These are phyloP conservation scores for Lichtheimia corymbifera DNA, from an alignment of 371 early-diverging fungal species.

Conservation along the genomic window DNA sequence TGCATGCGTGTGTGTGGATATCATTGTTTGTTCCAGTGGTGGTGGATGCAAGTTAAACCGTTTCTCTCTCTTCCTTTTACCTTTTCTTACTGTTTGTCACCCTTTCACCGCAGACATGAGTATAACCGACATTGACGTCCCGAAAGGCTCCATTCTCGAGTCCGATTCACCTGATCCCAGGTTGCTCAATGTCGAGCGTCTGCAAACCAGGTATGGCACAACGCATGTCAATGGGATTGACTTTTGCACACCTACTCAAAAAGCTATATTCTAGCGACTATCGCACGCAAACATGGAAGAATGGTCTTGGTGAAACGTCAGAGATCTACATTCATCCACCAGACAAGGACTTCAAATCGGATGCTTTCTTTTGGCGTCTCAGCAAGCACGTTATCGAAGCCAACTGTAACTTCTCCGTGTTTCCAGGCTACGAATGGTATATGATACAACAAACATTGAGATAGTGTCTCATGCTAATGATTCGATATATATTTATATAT, in stretches of 20 bases:
- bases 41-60: too few relatives aligned
- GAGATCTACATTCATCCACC: slow-evolving; percentile 66
- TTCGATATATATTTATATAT: slow-evolving; percentile 14
- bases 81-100: too few relatives aligned
- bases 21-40: too few relatives aligned
- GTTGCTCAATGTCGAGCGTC: slow-evolving; percentile 19
- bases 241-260: too few relatives aligned
- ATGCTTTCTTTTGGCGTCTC: slow-evolving; percentile 67
- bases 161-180: slow-evolving; percentile 36
- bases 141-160: slow-evolving; percentile 33
- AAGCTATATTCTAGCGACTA: slow-evolving; percentile 24
- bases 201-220: slow-evolving; percentile 12
- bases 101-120: neutral
- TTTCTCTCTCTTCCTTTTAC: too few relatives aligned
- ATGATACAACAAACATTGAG: neutral
- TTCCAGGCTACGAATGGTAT: slow-evolving; percentile 65
- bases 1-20: too few relatives aligned
- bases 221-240: too few relatives aligned
- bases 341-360: slow-evolving; percentile 46
- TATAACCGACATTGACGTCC: slow-evolving; percentile 12
- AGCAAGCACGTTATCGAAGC: slow-evolving; percentile 53
- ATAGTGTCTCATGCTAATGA: neutral
- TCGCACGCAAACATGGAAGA: slow-evolving; percentile 61
- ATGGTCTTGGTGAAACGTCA: slow-evolving; percentile 66
- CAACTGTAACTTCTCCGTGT: slow-evolving; percentile 63